phyloP scores from a whole-genome alignment of 2,329 filamentous ascomycete genomes.

The Arthrinium phaeospermum region DNA sequence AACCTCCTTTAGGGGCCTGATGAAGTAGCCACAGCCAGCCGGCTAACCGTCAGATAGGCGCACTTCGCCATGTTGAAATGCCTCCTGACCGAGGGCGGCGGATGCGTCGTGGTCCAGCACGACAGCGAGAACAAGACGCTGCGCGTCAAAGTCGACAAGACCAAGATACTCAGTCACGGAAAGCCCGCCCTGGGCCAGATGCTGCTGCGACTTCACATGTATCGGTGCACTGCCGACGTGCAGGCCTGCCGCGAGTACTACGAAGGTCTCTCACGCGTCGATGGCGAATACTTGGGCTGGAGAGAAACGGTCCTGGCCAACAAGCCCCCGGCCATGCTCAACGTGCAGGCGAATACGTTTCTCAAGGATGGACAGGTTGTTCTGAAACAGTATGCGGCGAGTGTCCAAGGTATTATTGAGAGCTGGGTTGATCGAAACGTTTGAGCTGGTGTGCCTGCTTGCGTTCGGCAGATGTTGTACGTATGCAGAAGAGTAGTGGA shows the following conservation, averaged over 20 bases:
- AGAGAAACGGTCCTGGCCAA: slow-evolving; percentile 61
- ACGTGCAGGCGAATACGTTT: slow-evolving; percentile 68
- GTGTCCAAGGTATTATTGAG: slow-evolving; percentile 57
- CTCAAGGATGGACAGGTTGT: slow-evolving; percentile 43
- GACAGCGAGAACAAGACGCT: slow-evolving; percentile 51
- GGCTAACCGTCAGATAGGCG: slow-evolving; percentile 49
- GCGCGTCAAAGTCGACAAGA: slow-evolving; percentile 60
- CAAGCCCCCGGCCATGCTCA: slow-evolving; percentile 63
- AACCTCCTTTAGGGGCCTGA: not conserved
- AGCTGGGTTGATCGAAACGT: slow-evolving; percentile 49
- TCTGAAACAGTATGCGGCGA: slow-evolving; percentile 64
- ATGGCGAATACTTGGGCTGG: slow-evolving; percentile 57
- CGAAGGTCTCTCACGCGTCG: slow-evolving; percentile 61
- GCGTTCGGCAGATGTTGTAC: not conserved
- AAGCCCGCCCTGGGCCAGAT: slow-evolving; percentile 63
- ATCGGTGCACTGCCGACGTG: slow-evolving; percentile 66
- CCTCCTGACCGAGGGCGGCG: slow-evolving; percentile 58
- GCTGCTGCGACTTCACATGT: slow-evolving; percentile 65
- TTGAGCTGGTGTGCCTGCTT: slow-evolving; percentile 14
- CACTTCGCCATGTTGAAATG: slow-evolving; percentile 67
- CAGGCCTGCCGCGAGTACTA: slow-evolving; percentile 59
- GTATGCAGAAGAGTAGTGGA: not conserved
- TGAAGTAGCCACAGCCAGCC: not conserved
- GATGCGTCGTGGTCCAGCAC: slow-evolving; percentile 57
- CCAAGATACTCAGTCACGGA: slow-evolving; percentile 60